Evolutionary conservation across 257 asterid genomes (phyloP), one percentile per base, ranked within the genome.

Genomic region (Leonotis leonurus): DNA sequence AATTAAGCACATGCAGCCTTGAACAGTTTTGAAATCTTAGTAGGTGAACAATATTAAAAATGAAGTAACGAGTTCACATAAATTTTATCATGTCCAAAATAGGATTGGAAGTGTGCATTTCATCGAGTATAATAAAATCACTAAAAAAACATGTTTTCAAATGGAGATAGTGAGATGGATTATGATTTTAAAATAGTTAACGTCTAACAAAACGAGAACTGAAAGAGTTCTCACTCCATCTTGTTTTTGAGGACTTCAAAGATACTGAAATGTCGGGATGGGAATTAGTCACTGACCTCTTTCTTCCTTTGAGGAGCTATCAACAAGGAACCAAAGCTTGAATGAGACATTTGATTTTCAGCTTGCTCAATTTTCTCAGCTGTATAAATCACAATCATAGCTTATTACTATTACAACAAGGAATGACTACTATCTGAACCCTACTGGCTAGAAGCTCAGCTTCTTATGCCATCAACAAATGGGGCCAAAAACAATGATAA

Each of bases 231-330:
- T 37, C 64, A n/a, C n/a, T 1, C 2, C n/a, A 21, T 25, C 16
- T 14, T 41, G 53, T 14, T 25, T 11, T 60, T 60, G 52, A 18
- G 16, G 32, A 58, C 51, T 39, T 58, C 51, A 37, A 58, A 39
- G 44, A n/a, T 50, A 22, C 24, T 8, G 9, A 37, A 62, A 20
- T 20, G 25, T 0, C 14, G 56, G 65, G 64, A 1, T 27, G 35
- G 18, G 14, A 50, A 12, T 24, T 24, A 50, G 56, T 24, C 20
- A 44, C 53, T 3, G 29, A 50, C 56, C 56, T 50, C 56, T 50
- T 50, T 50, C 56, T 50, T 50, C 56, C 56, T 50, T 50, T 50
- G 56, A 50, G 56, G 56, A 11, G 56, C 56, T 50, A 50, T 50
- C 16, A 50, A 18, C 35, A 50, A 50, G 11, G 33, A 24, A 33